Evolutionary conservation across 371 early-diverging fungal genomes (phyloP), one percentile per base, ranked within the genome.

Genomic region (Neoconidiobolus thromboides): DNA sequence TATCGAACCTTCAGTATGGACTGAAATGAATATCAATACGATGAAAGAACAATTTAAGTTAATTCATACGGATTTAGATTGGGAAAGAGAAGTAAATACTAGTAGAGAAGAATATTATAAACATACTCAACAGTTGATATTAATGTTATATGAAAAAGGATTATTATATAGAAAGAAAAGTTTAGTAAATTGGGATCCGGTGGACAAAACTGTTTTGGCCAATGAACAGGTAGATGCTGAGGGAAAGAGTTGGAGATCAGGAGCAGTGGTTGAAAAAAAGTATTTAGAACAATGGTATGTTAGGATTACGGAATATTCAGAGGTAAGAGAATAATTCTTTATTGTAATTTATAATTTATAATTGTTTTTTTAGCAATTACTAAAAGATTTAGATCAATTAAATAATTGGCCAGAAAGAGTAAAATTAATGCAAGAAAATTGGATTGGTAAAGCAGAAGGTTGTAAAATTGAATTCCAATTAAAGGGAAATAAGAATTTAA

Each of bases 151-250:
- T 62, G 73, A 81, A 62, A 78, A 80, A 10, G 90, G 87, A 5
- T 70, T 92, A 54, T 86, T 87, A 0, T 91, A 95, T 68, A 85
- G 82, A 63, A 88, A 88, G 64, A 85, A 88, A 59, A 89, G 91
- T 0, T 68, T 83, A 5, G 93, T 95, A 3, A 95, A 95, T 68
- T 95, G 96, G 96, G 96, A 95, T 71, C 96, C 96, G 0, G 76
- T 95, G 0, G 94, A 95, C 65, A 71, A 89, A 63, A 95, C 96
- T 0, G 94, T 95, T 1, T 69, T 95, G 53, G 93, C 96, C 0
- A 95, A 95, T 67, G 96, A 95, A 66, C 96, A 95, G 75, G 93
- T 94, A 0, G 93, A 92, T 73, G 68, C 73, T 6, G 80, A 88
- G 54, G 94, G 96, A 15, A 70, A 78, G 49, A 91, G 91, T 37